Percentiles rank a stretch among this genome's conserved stretches.
Evolutionary conservation across 768 basidiomycete species (phyloP).

Genomic region (Tricholoma hemisulphureum): DNA sequence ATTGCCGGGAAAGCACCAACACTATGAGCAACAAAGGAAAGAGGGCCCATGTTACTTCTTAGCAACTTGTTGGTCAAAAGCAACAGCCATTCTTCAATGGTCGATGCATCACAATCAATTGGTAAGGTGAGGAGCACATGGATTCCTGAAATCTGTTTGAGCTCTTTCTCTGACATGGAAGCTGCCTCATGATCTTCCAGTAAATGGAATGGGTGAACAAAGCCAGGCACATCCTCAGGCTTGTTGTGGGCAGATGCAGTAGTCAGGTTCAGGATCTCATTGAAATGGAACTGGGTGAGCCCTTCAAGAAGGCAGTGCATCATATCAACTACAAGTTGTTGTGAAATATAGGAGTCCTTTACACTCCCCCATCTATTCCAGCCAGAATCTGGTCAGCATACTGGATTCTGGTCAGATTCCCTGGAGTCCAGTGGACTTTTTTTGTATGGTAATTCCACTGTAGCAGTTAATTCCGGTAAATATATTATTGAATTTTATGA

Average conservation of each 20-base stretch:
- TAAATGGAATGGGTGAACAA: background rate
- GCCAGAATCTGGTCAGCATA: no score
- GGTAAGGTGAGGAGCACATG: background rate
- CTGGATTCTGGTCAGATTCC: no score
- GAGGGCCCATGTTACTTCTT: background rate
- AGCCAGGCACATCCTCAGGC: background rate
- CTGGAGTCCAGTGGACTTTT: no score
- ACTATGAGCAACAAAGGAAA: background rate
- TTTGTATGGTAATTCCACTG: no score
- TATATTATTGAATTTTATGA: no score
- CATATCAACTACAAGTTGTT: slow-evolving; percentile 32
- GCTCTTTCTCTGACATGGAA: background rate
- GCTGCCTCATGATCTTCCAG: background rate
- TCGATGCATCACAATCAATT: background rate
- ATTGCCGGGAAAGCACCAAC: background rate
- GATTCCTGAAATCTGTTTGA: background rate
- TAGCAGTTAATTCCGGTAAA: no score
- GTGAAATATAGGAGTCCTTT: no score
- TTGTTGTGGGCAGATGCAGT: background rate
- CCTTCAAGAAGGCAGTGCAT: slow-evolving; percentile 38
- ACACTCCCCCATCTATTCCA: no score
- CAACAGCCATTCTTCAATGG: background rate
- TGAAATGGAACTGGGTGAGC: background rate
- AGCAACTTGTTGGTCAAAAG: background rate
- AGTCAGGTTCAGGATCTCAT: background rate